Conservation (phyloP, 2,329 filamentous ascomycete species). For the Boeremia lycopersici region DNA sequence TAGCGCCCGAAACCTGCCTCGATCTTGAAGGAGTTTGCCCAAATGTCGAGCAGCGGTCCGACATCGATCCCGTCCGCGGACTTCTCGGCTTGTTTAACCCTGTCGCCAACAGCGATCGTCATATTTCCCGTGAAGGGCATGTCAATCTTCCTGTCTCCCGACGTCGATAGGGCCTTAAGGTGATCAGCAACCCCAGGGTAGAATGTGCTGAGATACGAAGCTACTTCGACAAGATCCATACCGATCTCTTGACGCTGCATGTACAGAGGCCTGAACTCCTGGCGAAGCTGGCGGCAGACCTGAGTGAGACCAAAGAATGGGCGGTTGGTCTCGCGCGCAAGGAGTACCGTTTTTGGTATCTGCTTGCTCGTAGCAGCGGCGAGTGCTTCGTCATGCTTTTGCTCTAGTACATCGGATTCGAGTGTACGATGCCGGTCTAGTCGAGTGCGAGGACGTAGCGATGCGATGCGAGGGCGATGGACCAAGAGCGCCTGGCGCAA, state of each 20-base stretch:
- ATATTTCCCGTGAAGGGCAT: conserved; percentile 34
- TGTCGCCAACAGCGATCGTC: conserved; percentile 34
- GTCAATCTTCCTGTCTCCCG: conserved; percentile 12
- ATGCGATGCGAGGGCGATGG: conserved; percentile 32
- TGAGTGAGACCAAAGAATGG: conserved; percentile 36
- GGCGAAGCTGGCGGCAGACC: conserved; percentile 32
- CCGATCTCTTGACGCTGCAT: conserved; percentile 34
- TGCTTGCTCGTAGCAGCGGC: neutral
- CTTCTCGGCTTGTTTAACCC: conserved; percentile 19
- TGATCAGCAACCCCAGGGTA: conserved; percentile 16
- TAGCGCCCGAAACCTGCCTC: conserved; percentile 41
- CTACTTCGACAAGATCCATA: conserved; percentile 31
- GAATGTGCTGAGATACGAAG: conserved; percentile 29
- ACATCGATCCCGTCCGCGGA: conserved; percentile 26
- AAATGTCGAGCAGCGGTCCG: conserved; percentile 31
- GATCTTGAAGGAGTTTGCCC: conserved; percentile 38
- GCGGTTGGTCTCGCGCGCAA: conserved; percentile 26
- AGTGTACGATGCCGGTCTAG: conserved; percentile 24
- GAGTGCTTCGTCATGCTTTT: conserved; percentile 18
- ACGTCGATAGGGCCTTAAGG: conserved; percentile 5
- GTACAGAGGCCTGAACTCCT: conserved; percentile 34
- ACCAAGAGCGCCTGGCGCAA: conserved; percentile 31
- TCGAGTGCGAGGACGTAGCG: conserved; percentile 32
- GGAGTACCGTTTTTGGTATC: conserved; percentile 2
- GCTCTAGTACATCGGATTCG: conserved; percentile 21